Evolutionary conservation across 2,329 filamentous ascomycete species (phyloP).

Genomic region (Seiridium unicorne): DNA sequence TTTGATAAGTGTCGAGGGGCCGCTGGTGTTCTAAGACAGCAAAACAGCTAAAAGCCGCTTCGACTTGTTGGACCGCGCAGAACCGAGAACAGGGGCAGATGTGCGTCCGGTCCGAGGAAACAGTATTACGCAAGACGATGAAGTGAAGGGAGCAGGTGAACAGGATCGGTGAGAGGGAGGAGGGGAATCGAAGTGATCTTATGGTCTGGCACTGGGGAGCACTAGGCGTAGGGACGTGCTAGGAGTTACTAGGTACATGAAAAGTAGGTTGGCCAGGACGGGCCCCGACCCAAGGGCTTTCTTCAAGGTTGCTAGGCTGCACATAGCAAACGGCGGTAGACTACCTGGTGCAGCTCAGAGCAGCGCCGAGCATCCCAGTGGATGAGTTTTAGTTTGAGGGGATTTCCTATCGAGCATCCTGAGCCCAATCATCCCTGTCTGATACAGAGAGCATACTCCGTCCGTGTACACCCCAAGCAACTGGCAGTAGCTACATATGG

Average conservation of each 20-base stretch:
- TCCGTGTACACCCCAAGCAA: background rate
- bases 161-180: conserved; percentile 1
- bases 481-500: background rate
- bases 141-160: background rate
- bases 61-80: background rate
- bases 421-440: background rate
- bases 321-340: background rate
- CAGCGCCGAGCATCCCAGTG: conserved; percentile 1
- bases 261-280: background rate
- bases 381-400: conserved; percentile 3
- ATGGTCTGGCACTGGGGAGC: background rate
- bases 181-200: conserved; percentile 5
- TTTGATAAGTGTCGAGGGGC: background rate
- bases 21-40: background rate
- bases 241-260: background rate
- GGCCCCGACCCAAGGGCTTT: no score
- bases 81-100: background rate
- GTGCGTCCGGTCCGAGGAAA: background rate
- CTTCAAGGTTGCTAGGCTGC: background rate
- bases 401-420: background rate
- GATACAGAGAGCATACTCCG: conserved; percentile 1
- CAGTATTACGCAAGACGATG: background rate
- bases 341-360: conserved; percentile 1
- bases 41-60: background rate
- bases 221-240: background rate